phyloP scores from a whole-genome alignment of 805 yeast species.

The Henningerozyma blattae region DNA sequence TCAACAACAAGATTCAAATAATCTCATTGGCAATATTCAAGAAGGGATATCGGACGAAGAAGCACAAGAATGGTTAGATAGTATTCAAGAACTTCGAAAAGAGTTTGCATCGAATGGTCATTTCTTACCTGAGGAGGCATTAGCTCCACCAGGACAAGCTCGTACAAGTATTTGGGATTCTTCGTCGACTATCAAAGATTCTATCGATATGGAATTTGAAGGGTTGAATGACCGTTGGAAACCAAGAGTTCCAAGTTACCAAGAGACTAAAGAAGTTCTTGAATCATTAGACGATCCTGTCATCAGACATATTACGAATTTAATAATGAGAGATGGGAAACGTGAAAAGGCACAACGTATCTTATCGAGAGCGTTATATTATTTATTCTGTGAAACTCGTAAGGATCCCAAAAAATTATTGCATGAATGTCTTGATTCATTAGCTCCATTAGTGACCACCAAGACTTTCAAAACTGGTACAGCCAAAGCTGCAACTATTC shows the following conservation, averaged over 20 bases:
- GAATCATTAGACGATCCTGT: constrained; percentile 68
- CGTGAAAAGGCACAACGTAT: constrained; percentile 68
- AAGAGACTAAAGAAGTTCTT: too few species aligned
- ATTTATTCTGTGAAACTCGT: constrained; percentile 47
- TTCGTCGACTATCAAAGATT: too few species aligned
- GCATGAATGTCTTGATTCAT: constrained; percentile 59
- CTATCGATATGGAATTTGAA: too few species aligned
- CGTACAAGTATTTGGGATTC: too few species aligned
- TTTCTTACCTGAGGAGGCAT: constrained; percentile 28
- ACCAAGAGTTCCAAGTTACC: too few species aligned
- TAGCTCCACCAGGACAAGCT: constrained; percentile 30
- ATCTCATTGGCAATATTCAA: too few species aligned
- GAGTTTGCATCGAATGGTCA: constrained; percentile 27
- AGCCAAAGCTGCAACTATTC: constrained; percentile 72
- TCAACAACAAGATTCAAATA: too few species aligned
- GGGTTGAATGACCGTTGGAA: too few species aligned
- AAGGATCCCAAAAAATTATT: constrained; percentile 70
- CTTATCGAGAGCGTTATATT: constrained; percentile 66
- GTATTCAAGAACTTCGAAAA: constrained; percentile 27
- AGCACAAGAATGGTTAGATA: constrained; percentile 31
- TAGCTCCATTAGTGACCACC: constrained; percentile 76
- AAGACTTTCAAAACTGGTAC: constrained; percentile 72
- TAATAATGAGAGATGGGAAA: constrained; percentile 88
- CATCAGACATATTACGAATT: constrained; percentile 64
- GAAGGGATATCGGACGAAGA: too few species aligned